Percentiles rank a stretch among this genome's conserved stretches.
Conservation (phyloP, 352 stramenopile species). For the Pythium diclinum region DNA sequence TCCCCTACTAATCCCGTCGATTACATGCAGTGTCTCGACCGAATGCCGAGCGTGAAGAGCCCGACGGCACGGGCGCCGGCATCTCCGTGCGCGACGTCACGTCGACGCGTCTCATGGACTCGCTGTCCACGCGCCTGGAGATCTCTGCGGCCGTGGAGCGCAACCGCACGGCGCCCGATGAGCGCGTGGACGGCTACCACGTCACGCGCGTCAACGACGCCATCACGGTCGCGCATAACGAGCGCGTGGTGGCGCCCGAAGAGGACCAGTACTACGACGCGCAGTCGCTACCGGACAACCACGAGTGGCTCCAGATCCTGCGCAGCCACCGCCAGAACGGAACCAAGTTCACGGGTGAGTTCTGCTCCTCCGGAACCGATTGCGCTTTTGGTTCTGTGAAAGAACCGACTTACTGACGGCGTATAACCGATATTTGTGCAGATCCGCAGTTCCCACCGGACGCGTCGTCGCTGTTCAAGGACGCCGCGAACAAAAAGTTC, state of each 20-base stretch:
- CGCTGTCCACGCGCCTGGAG: conserved; percentile 58
- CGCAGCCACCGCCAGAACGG: conserved; percentile 65
- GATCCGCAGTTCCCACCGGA: conserved; percentile 79
- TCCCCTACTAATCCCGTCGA: not conserved
- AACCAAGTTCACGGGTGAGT: conserved; percentile 68
- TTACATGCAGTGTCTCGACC: conserved; percentile 7
- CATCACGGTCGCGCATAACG: conserved; percentile 69
- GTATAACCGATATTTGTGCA: conserved; percentile 12
- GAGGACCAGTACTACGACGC: conserved; percentile 76
- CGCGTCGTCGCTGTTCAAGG: conserved; percentile 60
- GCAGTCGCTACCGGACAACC: conserved; percentile 60
- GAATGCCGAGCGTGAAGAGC: conserved; percentile 46
- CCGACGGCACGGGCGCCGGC: conserved; percentile 56
- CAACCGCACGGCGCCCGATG: conserved; percentile 50
- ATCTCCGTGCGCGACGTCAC: conserved; percentile 55
- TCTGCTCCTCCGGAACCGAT: not conserved
- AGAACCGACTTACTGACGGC: not conserved
- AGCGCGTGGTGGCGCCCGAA: conserved; percentile 36
- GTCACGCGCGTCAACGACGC: conserved; percentile 68
- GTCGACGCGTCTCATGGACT: conserved; percentile 69
- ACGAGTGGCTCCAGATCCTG: conserved; percentile 72
- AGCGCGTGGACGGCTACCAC: conserved; percentile 69
- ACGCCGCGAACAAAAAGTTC: conserved; percentile 61
- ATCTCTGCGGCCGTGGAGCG: conserved; percentile 70
- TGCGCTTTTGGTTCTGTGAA: not conserved